phyloP scores from a whole-genome alignment of 2,329 filamentous ascomycete genomes.

The Curvularia hawaiiensis region DNA sequence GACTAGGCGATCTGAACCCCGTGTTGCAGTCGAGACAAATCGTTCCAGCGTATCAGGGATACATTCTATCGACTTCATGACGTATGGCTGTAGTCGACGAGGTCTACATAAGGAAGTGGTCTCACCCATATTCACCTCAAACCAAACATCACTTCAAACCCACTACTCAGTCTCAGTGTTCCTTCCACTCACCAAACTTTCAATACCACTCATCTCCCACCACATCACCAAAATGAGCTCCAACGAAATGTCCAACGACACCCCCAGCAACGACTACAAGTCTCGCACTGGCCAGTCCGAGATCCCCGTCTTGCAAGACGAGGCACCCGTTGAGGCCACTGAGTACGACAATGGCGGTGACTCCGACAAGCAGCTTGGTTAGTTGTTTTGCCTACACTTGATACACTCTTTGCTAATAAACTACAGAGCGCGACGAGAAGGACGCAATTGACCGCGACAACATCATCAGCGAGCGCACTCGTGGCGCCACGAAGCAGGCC shows the following conservation, averaged over 20 bases:
- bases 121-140: background rate
- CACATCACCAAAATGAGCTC: conserved; percentile 33
- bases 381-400: conserved; percentile 7
- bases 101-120: conserved; percentile 8
- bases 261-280: conserved; percentile 52
- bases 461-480: conserved; percentile 54
- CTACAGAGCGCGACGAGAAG: conserved; percentile 52
- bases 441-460: conserved; percentile 57
- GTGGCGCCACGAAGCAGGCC: conserved; percentile 52
- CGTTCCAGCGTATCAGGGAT: background rate
- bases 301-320: conserved; percentile 56
- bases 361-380: conserved; percentile 55
- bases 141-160: background rate
- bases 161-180: background rate
- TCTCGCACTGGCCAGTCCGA: conserved; percentile 52
- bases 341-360: conserved; percentile 56
- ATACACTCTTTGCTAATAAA: background rate
- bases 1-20: too few relatives aligned
- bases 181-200: background rate
- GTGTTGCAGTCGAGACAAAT: too few relatives aligned
- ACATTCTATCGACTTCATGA: background rate
- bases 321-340: conserved; percentile 48
- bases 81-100: background rate
- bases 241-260: conserved; percentile 41
- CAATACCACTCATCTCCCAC: background rate